Evolutionary conservation across 371 early-diverging fungal genomes (phyloP).

Genomic region (Rhizopus sp.): DNA sequence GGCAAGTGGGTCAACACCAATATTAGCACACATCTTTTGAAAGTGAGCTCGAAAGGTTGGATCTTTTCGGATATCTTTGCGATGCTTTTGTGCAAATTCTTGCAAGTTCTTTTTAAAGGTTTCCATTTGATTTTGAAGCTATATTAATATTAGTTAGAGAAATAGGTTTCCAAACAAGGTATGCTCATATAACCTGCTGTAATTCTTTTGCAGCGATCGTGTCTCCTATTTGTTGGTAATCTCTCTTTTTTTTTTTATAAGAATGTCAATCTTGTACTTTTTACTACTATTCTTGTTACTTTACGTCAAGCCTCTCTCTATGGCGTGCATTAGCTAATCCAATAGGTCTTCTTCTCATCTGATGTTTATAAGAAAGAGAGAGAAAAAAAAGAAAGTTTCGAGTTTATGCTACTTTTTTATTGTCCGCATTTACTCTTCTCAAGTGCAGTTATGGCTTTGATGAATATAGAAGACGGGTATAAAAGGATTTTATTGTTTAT

Average conservation of each 20-base stretch:
- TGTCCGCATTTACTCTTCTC: not conserved
- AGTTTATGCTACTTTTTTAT: not conserved
- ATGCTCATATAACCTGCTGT: slow-evolving; percentile 41
- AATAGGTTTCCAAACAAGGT: not conserved
- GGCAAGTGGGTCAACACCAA: slow-evolving; percentile 95
- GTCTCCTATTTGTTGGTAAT: slow-evolving; percentile 58
- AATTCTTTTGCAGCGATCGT: slow-evolving; percentile 58
- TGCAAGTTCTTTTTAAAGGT: slow-evolving; percentile 81
- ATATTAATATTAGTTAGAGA: not conserved
- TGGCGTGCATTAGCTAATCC: slow-evolving; percentile 38
- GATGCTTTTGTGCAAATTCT: slow-evolving; percentile 83
- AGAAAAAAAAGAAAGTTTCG: slow-evolving; percentile 3
- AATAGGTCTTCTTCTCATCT: slow-evolving; percentile 44
- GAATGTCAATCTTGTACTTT: not conserved
- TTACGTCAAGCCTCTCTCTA: slow-evolving; percentile 35
- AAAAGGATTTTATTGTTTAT: slow-evolving; percentile 1
- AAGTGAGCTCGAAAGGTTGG: slow-evolving; percentile 90
- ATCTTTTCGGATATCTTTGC: slow-evolving; percentile 86
- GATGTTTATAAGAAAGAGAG: not conserved
- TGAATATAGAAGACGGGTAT: not conserved
- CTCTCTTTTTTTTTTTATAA: slow-evolving; percentile 36
- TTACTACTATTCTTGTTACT: not conserved
- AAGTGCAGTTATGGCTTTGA: not conserved
- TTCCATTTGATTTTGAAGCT: slow-evolving; percentile 78
- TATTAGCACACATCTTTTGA: slow-evolving; percentile 89